phyloP scores from a whole-genome alignment of 306 rosid genomes.

The Urtica urens region DNA sequence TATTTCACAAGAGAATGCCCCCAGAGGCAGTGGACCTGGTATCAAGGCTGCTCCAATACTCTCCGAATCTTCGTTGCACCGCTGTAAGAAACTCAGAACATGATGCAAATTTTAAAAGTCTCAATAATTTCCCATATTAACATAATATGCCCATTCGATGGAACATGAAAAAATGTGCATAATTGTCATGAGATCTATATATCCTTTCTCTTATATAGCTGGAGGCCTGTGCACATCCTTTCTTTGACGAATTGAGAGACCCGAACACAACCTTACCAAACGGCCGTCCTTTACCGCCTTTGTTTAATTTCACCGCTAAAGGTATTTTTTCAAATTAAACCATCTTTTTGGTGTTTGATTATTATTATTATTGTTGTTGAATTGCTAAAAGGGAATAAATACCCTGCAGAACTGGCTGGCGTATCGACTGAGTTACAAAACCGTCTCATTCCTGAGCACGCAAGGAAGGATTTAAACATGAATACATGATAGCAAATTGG shows the following conservation, averaged over 20 bases:
- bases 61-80: conserved; percentile 85
- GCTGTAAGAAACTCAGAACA: conserved; percentile 93
- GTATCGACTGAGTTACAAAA: conserved; percentile 65
- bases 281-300: conserved; percentile 61
- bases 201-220: conserved; percentile 25
- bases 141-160: background rate
- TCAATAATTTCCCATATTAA: background rate
- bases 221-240: conserved; percentile 89
- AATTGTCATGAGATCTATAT: background rate
- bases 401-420: conserved; percentile 62
- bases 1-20: conserved; percentile 83
- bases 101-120: background rate
- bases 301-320: conserved; percentile 74
- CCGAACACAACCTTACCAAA: conserved; percentile 56
- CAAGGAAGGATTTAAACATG: conserved; percentile 27
- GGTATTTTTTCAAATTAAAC: conserved; percentile 30
- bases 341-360: background rate
- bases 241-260: conserved; percentile 70
- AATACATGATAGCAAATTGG: conserved; percentile 19
- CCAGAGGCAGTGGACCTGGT: conserved; percentile 83
- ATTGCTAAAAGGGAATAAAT: conserved; percentile 18
- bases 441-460: conserved; percentile 85
- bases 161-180: too few species aligned
- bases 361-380: background rate
- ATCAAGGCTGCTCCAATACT: conserved; percentile 84